Base-by-base conservation (phyloP, 768 basidiomycete species). In the Dioszegia hungarica region DNA sequence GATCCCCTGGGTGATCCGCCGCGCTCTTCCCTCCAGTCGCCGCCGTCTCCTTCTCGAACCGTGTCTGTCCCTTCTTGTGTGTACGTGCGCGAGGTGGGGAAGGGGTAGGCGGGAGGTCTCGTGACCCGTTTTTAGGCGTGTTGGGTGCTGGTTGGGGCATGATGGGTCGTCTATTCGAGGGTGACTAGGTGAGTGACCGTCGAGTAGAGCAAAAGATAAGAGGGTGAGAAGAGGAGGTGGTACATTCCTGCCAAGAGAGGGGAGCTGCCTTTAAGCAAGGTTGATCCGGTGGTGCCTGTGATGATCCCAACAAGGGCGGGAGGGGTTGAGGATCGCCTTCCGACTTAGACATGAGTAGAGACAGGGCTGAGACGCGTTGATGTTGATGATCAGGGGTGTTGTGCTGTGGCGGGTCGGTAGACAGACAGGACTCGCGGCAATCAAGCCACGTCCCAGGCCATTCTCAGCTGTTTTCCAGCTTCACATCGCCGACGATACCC, bases 1-100 rank as follows among this genome's bases (percentile, higher is more conserved):
- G 68, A 41, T 77, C 75, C 12, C 37, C 43, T 20, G 41, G 39
- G 4, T 41, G 39, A 33, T 54, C 52, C 29, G 41, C 46, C 9
- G 49, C 49, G 34, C 34, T 37, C 36, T 49, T 44, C 17, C 46
- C 46, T 47, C 51, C 57, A 17, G 48, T 38, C 24, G 51, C 51
- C 27, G 53, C 43, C 24, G 44, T 38, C 27, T 46, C 45, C 28
- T 48, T 54, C 52, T 54, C 52, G 41, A 54, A 54, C 11, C 52
- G 22, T 33, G 52, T 54, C 28, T 41, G 52, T 14, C 52, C 52
- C 28, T 38, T 56, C 29, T 34, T 34, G 29, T 54, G 38, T 5
- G 52, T 54, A 5, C 52, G 39, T 14, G 41, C 52, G 8, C 52
- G 52, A 22, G 52, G 52, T 20, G 52, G 52, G 33, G 52, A 54